Base-by-base conservation (phyloP, 2,329 filamentous ascomycete species). In the Curvularia sp. region DNA sequence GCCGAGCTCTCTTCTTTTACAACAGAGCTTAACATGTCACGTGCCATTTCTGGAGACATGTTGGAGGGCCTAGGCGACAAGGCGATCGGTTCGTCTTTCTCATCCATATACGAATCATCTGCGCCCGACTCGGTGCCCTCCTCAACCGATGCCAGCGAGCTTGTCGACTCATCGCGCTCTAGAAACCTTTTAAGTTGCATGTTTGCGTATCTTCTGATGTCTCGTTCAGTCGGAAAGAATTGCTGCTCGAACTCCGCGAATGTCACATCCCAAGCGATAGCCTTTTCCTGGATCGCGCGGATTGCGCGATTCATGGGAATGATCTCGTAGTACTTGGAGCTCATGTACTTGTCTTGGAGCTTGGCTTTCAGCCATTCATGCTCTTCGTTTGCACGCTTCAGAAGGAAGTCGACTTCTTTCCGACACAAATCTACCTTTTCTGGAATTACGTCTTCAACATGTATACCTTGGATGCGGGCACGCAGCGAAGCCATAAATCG, bases 291-390 rank as follows among this genome's bases (percentile, higher is more conserved):
- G 82, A 97, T 95, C 55, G 92, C 90, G 65, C 94, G 88, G 49
- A 97, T 86, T 7, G 94, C 90, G 56, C 89, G 85, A 68, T 98
- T 99, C 63, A 99, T 84, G 0, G 96, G 95, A 49, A 98, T 93
- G 53, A 97, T 89, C 77, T 99, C 95, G 80, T 97, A 99, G 74
- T 98, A 98, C 72, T 92, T 93, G 2, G 93, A 97, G 63, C 89
- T 89, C 80, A 95, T 93, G 73, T 99, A 99, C 61, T 91, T 92
- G 32, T 93, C 88, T 74, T 97, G 93, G 9, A 99, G 82, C 61
- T 92, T 91, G 51, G 86, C 86, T 49, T 93, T 83, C 51, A 98
- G 81, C 53, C 84, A 82, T 4, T 85, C 80, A 67, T 96, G 90
- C 62, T 99, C 94, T 36, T 96, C 92, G 59, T 93, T 90, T 0